These are phyloP conservation scores for Pseudonitzschia pungens DNA, from an alignment of 108 stramenopile species.

Conservation along the genomic window DNA sequence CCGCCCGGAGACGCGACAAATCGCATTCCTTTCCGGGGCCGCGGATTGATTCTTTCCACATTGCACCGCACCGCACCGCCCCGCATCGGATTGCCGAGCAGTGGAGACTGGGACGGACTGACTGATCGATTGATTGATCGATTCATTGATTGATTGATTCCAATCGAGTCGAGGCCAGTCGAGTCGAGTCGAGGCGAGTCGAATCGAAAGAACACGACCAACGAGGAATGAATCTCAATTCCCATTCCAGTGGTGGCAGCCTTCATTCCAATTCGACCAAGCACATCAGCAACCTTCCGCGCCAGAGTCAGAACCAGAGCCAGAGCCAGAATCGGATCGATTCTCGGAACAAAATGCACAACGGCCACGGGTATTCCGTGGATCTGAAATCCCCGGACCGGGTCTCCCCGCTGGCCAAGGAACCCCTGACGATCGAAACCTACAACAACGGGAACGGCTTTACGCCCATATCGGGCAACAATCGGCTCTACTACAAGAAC, in stretches of 20 bases:
- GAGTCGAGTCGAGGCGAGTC: too few relatives aligned
- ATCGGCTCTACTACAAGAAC: background rate
- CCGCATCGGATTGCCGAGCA: background rate
- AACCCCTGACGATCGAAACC: background rate
- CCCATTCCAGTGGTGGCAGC: background rate
- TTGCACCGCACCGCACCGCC: background rate
- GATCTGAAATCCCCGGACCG: background rate
- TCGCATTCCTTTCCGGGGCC: too few relatives aligned
- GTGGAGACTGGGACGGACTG: background rate
- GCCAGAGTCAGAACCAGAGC: background rate
- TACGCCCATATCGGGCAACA: slow-evolving; percentile 10
- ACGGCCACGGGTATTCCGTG: background rate
- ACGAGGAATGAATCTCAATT: background rate
- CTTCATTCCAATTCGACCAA: background rate
- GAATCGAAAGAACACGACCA: too few relatives aligned
- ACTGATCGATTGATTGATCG: too few relatives aligned
- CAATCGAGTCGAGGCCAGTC: too few relatives aligned
- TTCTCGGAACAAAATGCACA: background rate
- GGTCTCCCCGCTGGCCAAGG: background rate
- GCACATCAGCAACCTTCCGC: background rate
- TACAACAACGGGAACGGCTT: slow-evolving; percentile 19
- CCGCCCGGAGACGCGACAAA: too few relatives aligned
- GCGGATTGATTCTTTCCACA: too few relatives aligned
- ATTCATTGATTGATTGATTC: too few relatives aligned
- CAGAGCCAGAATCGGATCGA: background rate